Percentiles rank a stretch among this genome's conserved stretches.
Evolutionary conservation across 1,284 basidiomycete species (phyloP).

Genomic region (Anthracocystis setariae): DNA sequence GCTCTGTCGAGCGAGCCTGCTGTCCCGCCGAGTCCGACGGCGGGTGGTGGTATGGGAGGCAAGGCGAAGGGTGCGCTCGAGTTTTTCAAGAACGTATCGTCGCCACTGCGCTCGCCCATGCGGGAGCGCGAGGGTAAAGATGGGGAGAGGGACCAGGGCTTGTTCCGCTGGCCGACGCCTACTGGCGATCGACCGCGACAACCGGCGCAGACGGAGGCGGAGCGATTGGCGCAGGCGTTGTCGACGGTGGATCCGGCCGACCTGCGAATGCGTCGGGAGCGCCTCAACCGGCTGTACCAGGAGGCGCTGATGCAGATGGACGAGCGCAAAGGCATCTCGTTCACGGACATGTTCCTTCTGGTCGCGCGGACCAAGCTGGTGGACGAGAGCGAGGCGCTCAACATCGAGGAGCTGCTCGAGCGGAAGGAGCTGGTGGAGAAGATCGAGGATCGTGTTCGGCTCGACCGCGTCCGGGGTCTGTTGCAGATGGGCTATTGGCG

Average conservation of each 20-base stretch:
- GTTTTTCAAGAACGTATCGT: conserved; percentile 26
- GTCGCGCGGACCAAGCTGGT: conserved; percentile 93
- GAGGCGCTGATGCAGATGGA: conserved; percentile 72
- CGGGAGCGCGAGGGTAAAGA: conserved; percentile 21
- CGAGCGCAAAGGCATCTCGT: conserved; percentile 77
- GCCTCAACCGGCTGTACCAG: conserved; percentile 65
- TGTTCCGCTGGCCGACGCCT: conserved; percentile 28
- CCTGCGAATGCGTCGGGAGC: conserved; percentile 51
- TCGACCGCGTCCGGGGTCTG: conserved; percentile 60
- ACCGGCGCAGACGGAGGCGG: conserved; percentile 23
- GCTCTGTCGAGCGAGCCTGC: too few species aligned
- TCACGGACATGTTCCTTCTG: conserved; percentile 87
- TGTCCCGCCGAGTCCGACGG: conserved; percentile 10
- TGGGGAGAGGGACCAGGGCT: conserved; percentile 5
- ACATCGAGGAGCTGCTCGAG: conserved; percentile 63
- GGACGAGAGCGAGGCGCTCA: conserved; percentile 73
- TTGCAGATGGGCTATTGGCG: conserved; percentile 59
- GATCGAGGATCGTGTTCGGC: conserved; percentile 57
- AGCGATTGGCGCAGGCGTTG: conserved; percentile 36
- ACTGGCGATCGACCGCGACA: conserved; percentile 2
- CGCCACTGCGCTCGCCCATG: conserved; percentile 34
- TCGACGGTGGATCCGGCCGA: conserved; percentile 39
- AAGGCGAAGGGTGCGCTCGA: conserved; percentile 31
- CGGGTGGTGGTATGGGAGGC: conserved; percentile 1
- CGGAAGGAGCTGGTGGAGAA: conserved; percentile 52